Evolutionary conservation across 2,329 filamentous ascomycete genomes (phyloP), one percentile per base, ranked within the genome.

Genomic region (Metarhizium humberi): DNA sequence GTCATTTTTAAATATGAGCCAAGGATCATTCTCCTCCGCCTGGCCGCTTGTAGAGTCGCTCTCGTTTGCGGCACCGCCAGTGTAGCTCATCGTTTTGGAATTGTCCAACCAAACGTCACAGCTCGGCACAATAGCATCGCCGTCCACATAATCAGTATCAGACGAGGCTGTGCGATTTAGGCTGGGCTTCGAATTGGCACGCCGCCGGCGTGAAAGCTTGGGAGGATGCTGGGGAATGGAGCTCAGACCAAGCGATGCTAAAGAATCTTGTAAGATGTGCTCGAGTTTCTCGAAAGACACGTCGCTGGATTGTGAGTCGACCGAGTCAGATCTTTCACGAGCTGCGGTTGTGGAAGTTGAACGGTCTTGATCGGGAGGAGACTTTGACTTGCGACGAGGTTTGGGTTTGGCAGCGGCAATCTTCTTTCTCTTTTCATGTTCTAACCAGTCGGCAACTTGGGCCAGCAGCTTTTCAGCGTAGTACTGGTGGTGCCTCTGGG

Each of bases 101-200:
- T 96, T 96, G 71, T 97, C 92, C 20, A 97, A 78, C 49, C 86
- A 76, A 7, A 84, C 90, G 68, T 96, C 90, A 61, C 92, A 95
- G 60, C 82, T 84, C 1, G 92, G 92, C 1, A 95, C 90, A n/a
- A 88, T 71, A 18, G 84, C 78, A 59, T 96, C 90, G n/a, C 83
- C 83, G 59, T 96, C 92, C 16, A 82, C 74, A 61, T 86, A 88
- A 56, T 97, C 92, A 0, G 91, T 95, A 62, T 96, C 92, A 0
- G 90, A 94, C 4, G 88, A 90, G 4, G 77, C 78, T 1, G 75
- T 72, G 14, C 74, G 76, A 62, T 68, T 76, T 63, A 73, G 72
- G 20, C 69, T 71, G 16, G 65, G 49, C 59, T 71, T 57, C 50
- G 69, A 70, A 6, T 57, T 59, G 1, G 60, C 58, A 43, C 66